These are phyloP conservation scores for Henckelia pumila DNA, from an alignment of 257 asterid species.

Conservation along the genomic window DNA sequence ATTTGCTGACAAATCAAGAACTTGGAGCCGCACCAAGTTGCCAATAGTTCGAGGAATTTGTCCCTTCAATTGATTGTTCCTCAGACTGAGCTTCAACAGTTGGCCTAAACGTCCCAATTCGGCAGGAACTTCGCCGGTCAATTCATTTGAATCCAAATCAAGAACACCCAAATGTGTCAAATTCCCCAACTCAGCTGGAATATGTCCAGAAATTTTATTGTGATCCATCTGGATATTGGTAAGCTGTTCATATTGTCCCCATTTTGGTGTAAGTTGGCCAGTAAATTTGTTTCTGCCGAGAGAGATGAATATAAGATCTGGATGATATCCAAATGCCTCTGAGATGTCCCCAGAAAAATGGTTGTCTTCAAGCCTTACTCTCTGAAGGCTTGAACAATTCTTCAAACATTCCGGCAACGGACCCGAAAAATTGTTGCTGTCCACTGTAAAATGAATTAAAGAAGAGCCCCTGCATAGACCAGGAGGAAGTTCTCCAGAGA, in stretches of 20 bases:
- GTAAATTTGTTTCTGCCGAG: slow-evolving; percentile 21
- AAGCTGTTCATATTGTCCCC: slow-evolving; percentile 53
- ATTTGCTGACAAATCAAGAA: slow-evolving; percentile 62
- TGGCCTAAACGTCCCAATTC: slow-evolving; percentile 44
- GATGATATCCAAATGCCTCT: slow-evolving; percentile 57
- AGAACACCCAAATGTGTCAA: slow-evolving; percentile 32
- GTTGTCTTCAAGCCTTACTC: slow-evolving; percentile 65
- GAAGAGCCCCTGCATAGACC: slow-evolving; percentile 55
- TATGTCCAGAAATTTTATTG: slow-evolving; percentile 52
- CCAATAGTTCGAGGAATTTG: slow-evolving; percentile 52
- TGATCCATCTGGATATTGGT: slow-evolving; percentile 45
- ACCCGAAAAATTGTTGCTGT: slow-evolving; percentile 58
- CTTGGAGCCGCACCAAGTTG: slow-evolving; percentile 38
- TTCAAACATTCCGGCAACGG: slow-evolving; percentile 62
- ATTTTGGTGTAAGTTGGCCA: slow-evolving; percentile 52
- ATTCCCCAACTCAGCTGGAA: slow-evolving; percentile 63
- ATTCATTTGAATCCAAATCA: slow-evolving; percentile 51
- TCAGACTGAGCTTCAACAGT: slow-evolving; percentile 44
- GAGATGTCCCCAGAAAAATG: slow-evolving; percentile 54
- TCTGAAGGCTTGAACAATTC: slow-evolving; percentile 45
- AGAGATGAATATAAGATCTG: no score
- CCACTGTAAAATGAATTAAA: slow-evolving; percentile 46
- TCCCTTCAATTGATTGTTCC: slow-evolving; percentile 61
- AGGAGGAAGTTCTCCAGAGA: slow-evolving; percentile 67
- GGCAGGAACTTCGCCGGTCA: slow-evolving; percentile 59